Base-by-base conservation (phyloP, 768 basidiomycete species). In the Xerocomellus amylosporus region DNA sequence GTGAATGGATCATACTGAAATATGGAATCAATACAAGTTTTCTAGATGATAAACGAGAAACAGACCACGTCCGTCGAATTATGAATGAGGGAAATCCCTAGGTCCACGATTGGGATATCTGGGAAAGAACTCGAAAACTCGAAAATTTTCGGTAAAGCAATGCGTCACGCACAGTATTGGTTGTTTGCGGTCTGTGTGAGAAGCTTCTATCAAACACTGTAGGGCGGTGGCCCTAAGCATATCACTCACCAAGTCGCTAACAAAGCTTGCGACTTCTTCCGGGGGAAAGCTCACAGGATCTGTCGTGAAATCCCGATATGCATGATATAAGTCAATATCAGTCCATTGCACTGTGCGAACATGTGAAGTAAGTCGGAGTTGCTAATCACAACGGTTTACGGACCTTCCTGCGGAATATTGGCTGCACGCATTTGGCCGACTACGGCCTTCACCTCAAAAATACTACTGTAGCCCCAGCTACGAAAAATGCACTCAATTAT, bases 41-140 rank as follows among this genome's bases (percentile, higher is more conserved):
- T 17, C 13, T 20, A 4, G 5, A 34, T 1, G 13, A 37, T 5
- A 2, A 19, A 1, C 13, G 39, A 47, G 28, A 9, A 76, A 53
- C 82, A 49, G 60, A 88, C 86, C 36, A 79, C 59, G 63, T 88
- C 86, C 5, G 82, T 79, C n/a, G 68, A 70, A 59, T 87, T 87
- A 20, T 78, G 71, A 53, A 77, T 74, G 51, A 81, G 75, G 5
- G 81, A 73, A 34, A 87, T 74, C 4, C 75, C 86, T 19, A 82
- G 84, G 61, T 87, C 86, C 10, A 87, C 76, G 48, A 88, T 87
- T 20, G 85, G 86, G 48, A 88, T 82, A 67, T 84, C 83, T 85
- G 48, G 26, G 8, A 36, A 20, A 46, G 1, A 6, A 2, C 6
- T 41, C 1, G 15, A 22, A 12, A 33, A 31, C 22, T 36, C 8